Percentiles rank a stretch among this genome's conserved stretches.
Evolutionary conservation across 306 rosid genomes (phyloP).

Genomic region (Lathyrus aphaca): DNA sequence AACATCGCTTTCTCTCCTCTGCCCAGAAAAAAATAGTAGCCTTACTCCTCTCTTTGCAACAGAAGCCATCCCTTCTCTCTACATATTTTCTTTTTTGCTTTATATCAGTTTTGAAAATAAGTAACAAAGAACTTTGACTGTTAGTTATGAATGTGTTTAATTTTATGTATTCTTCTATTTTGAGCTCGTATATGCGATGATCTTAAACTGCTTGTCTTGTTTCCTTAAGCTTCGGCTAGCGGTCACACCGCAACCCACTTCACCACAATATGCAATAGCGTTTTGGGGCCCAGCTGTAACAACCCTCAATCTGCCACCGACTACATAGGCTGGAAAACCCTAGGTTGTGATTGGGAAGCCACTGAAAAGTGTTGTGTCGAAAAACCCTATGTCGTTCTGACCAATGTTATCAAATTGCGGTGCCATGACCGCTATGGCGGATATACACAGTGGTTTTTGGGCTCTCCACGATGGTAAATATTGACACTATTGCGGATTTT

Average conservation of each 20-base stretch:
- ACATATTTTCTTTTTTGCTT: neutral
- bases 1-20: neutral
- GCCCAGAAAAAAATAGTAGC: neutral
- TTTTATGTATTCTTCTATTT: neutral
- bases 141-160: neutral
- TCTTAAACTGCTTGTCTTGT: neutral
- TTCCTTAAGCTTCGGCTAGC: neutral
- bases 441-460: too few species aligned
- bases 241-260: neutral
- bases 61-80: neutral
- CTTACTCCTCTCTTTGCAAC: neutral
- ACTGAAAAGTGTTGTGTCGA: neutral
- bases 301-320: neutral
- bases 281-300: neutral
- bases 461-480: too few species aligned
- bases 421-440: too few species aligned
- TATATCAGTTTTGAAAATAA: neutral
- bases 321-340: neutral
- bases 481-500: too few species aligned
- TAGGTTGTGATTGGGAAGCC: neutral
- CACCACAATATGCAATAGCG: neutral
- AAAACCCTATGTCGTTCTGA: neutral
- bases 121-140: neutral
- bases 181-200: neutral
- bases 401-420: too few species aligned